Percentiles rank a stretch among this genome's conserved stretches.
These are phyloP conservation scores for Colletotrichum sp. DNA, from an alignment of 2,329 filamentous ascomycete species.

Conservation along the genomic window DNA sequence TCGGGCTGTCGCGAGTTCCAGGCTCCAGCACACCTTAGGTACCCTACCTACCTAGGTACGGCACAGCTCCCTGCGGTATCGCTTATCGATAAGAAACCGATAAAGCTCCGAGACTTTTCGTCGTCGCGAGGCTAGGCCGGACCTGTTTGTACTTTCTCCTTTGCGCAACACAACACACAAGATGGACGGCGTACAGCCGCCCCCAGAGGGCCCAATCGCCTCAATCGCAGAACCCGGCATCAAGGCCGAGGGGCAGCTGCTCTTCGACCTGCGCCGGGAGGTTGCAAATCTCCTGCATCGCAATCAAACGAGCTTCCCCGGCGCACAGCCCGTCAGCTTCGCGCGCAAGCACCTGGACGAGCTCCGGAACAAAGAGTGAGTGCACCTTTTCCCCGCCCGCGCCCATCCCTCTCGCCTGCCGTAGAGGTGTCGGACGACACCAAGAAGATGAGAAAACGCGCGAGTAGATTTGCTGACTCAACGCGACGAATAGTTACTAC, in stretches of 20 bases:
- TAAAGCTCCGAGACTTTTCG: constrained; percentile 21
- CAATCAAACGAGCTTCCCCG: constrained; percentile 75
- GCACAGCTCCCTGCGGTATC: not conserved
- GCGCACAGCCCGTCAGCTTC: constrained; percentile 94
- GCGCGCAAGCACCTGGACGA: constrained; percentile 81
- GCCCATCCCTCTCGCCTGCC: not conserved
- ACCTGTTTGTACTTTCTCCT: constrained; percentile 6
- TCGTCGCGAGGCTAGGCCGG: constrained; percentile 8
- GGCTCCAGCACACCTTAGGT: not conserved
- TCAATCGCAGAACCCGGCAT: constrained; percentile 68
- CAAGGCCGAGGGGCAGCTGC: constrained; percentile 66
- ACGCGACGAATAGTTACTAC: constrained; percentile 71
- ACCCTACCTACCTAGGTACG: not conserved
- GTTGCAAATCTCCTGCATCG: constrained; percentile 79
- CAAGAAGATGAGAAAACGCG: not conserved
- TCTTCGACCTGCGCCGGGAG: constrained; percentile 69
- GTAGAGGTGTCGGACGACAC: not conserved
- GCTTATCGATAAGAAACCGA: constrained; percentile 16
- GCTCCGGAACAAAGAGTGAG: constrained; percentile 77
- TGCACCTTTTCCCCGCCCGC: constrained; percentile 6
- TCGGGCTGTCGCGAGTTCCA: not conserved
- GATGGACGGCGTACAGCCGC: constrained; percentile 22
- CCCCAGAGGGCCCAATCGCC: constrained; percentile 41
- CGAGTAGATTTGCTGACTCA: not conserved
- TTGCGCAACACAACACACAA: constrained; percentile 15